Percentiles rank a stretch among this genome's conserved stretches.
Evolutionary conservation across 495 filamentous ascomycete species (phyloP).

Genomic region (Trypethelium eluteriae): DNA sequence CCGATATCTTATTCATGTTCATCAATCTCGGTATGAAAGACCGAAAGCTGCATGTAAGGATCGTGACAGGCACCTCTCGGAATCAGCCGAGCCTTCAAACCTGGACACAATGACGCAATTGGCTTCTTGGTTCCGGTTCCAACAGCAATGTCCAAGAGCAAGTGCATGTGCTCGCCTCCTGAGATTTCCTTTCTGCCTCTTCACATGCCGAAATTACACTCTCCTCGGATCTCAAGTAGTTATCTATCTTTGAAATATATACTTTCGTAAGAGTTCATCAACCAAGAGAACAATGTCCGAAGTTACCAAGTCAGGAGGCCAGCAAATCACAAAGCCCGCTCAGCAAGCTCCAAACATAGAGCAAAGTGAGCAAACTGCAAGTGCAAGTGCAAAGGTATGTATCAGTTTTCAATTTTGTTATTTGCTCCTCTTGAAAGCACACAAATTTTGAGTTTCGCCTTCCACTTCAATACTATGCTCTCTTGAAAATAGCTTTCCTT

Average conservation of each 20-base stretch:
- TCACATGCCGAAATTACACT: too few relatives aligned
- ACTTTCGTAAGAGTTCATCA: not conserved
- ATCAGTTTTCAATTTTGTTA: not conserved
- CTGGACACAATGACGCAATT: constrained; percentile 8
- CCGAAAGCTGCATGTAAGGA: too few relatives aligned
- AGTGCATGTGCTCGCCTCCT: not conserved
- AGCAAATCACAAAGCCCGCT: not conserved
- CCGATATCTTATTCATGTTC: too few relatives aligned
- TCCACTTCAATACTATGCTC: not conserved
- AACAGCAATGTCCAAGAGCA: not conserved
- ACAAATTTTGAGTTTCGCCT: not conserved
- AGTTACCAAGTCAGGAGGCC: constrained; percentile 13
- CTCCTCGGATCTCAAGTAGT: too few relatives aligned
- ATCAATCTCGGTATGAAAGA: too few relatives aligned
- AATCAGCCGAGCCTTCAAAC: not conserved
- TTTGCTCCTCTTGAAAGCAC: too few relatives aligned
- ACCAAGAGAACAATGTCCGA: not conserved
- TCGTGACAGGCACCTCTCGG: not conserved
- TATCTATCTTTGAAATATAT: not conserved
- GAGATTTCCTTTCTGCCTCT: too few relatives aligned
- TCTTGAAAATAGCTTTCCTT: not conserved
- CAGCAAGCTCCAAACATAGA: constrained; percentile 9
- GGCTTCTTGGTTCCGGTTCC: not conserved
- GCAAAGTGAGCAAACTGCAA: constrained; percentile 17
- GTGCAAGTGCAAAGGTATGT: constrained; percentile 18